Base-by-base conservation (phyloP, 2,329 filamentous ascomycete species). In the Allantophomopsis cytisporea region DNA sequence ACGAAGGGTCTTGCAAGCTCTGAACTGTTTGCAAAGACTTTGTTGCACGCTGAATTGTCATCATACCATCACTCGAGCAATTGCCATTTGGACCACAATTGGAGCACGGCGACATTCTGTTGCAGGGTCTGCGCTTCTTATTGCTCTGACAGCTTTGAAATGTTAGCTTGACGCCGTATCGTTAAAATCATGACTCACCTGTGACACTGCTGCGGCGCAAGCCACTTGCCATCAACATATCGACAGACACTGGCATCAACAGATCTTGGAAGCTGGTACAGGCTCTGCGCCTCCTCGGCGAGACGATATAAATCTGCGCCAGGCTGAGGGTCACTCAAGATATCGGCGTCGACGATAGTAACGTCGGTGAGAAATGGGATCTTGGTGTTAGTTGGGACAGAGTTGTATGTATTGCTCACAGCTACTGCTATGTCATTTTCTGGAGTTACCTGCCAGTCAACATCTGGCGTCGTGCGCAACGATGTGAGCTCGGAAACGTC, bases 161-260 rank as follows among this genome's bases (percentile, higher is more conserved):
- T 28, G 23, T 28, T 28, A 28, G 23, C 23, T 28, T 28, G 23
- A 12, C 23, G 23, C 7, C 7, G 13, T 18, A 18, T 31, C 16
- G 6, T 7, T 20, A 28, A 37, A 18, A 21, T 11, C 13, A 20
- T 23, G 5, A 38, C 28, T 31, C 38, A 41, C 39, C 21, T 33
- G 37, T 41, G 21, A 23, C 39, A 41, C 17, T 8, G 18, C 4
- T 38, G 35, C 2, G 39, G 39, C n/a, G 35, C 39, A 17, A 41
- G 18, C 39, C 39, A 41, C 34, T 21, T 41, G 14, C 30, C 39
- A 13, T 38, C 35, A 12, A 41, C 16, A 15, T 6, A 4, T 32
- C 39, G 39, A 28, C n/a, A 35, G 7, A 34, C 35, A 23, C 28
- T 23, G n/a, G 35, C n/a, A n/a, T 38, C 37, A 18, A 28, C 18